Percentiles rank a stretch among this genome's conserved stretches.
Conservation (phyloP, 371 early-diverging fungal genomes). For the Mortierella sp. region DNA sequence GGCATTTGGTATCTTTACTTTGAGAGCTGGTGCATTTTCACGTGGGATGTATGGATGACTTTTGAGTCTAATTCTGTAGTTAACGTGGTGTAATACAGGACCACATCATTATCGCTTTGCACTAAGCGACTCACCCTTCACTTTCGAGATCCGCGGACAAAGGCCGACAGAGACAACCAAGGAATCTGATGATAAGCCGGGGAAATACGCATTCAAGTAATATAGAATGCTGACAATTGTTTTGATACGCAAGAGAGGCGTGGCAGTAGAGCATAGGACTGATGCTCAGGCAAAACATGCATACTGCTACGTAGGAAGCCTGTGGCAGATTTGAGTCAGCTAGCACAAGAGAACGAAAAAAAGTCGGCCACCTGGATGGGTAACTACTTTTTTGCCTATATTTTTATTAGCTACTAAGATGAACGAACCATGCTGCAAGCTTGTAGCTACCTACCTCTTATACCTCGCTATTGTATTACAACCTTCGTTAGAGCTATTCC, state of each 20-base stretch:
- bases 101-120: constrained; percentile 16
- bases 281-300: too few species aligned
- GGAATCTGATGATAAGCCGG: constrained; percentile 5
- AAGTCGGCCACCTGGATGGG: constrained; percentile 47
- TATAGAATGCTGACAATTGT: not conserved
- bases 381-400: constrained; percentile 1
- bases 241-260: too few species aligned
- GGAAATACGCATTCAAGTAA: constrained; percentile 38
- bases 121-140: constrained; percentile 27
- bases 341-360: constrained; percentile 7
- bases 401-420: too few species aligned
- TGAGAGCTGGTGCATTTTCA: too few species aligned
- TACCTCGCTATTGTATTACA: too few species aligned
- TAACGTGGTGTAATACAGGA: not conserved
- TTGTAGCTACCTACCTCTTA: too few species aligned
- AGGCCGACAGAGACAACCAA: not conserved
- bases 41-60: too few species aligned
- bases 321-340: constrained; percentile 16
- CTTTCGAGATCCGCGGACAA: constrained; percentile 24
- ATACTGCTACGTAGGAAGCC: too few species aligned
- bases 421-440: too few species aligned
- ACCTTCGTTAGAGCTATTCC: constrained; percentile 22
- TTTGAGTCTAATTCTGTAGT: too few species aligned
- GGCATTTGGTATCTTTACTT: not conserved
- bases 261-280: too few species aligned